Conservation (phyloP, 192 early-diverging fungal species). For the Linnemannia zychae region DNA sequence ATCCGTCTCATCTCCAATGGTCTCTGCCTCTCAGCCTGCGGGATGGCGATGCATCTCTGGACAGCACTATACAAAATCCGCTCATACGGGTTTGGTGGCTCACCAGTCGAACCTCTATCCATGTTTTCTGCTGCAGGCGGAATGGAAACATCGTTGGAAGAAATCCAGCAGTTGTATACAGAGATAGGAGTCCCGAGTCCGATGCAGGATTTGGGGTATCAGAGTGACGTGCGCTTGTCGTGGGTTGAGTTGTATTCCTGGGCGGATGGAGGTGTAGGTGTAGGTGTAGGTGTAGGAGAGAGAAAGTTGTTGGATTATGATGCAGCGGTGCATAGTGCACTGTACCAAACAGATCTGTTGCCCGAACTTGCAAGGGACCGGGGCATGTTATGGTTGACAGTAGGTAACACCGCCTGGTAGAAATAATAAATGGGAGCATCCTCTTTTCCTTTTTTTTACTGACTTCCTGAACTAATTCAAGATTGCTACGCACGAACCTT, state of each 20-base stretch:
- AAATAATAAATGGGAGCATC: too few relatives aligned
- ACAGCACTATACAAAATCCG: neutral
- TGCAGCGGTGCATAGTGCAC: neutral
- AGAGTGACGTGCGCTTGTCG: neutral
- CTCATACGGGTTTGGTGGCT: slow-evolving; percentile 10
- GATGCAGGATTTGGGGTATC: slow-evolving; percentile 2
- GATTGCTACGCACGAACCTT: too few relatives aligned
- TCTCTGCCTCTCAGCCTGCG: slow-evolving; percentile 17
- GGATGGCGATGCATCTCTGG: neutral
- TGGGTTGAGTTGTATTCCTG: slow-evolving; percentile 9
- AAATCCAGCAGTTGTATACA: neutral
- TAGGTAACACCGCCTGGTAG: neutral
- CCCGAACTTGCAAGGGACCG: neutral
- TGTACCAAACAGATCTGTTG: neutral
- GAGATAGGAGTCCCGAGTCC: neutral
- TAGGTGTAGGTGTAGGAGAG: neutral
- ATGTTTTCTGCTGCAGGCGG: slow-evolving; percentile 19
- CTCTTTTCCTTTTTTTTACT: too few relatives aligned
- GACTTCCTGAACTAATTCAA: too few relatives aligned
- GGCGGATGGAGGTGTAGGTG: neutral
- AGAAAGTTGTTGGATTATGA: neutral
- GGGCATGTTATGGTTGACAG: neutral
- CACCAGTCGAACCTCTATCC: neutral
- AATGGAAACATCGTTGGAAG: neutral
- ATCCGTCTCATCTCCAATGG: slow-evolving; percentile 20